phyloP scores from a whole-genome alignment of 495 filamentous ascomycete genomes.

The Friedmanniomyces endolithicus region DNA sequence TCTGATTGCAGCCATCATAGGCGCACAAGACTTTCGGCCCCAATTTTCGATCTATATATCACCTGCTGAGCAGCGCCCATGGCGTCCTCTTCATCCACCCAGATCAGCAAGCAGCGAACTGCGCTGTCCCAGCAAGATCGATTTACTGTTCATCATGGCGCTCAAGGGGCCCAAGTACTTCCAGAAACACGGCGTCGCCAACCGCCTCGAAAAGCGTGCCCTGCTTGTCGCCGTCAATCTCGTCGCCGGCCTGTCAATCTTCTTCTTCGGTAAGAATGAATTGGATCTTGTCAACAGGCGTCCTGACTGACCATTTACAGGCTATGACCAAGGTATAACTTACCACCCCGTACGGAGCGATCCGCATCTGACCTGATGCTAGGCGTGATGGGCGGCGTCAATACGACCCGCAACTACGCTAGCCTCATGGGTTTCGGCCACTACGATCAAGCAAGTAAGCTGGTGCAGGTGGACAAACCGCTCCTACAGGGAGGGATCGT shows the following conservation, averaged over 20 bases:
- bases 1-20: too few relatives aligned
- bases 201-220: conserved; percentile 47
- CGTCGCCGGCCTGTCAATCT: conserved; percentile 47
- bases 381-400: conserved; percentile 58
- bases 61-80: too few relatives aligned
- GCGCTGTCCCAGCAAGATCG: neutral
- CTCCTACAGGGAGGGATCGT: conserved; percentile 59
- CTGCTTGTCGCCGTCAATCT: conserved; percentile 55
- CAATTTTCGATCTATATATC: too few relatives aligned
- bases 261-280: conserved; percentile 39
- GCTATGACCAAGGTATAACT: conserved; percentile 48
- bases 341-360: neutral
- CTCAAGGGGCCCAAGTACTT: neutral
- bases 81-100: too few relatives aligned
- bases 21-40: too few relatives aligned
- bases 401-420: conserved; percentile 52
- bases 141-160: neutral
- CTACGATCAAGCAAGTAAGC: conserved; percentile 35
- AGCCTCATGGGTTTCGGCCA: conserved; percentile 55
- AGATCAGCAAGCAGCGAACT: neutral
- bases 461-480: conserved; percentile 43
- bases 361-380: neutral
- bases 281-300: neutral
- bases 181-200: conserved; percentile 36
- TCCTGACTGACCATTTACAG: neutral